Evolutionary conservation across 1,284 basidiomycete genomes (phyloP).

Genomic region (Heterobasidion annosum): DNA sequence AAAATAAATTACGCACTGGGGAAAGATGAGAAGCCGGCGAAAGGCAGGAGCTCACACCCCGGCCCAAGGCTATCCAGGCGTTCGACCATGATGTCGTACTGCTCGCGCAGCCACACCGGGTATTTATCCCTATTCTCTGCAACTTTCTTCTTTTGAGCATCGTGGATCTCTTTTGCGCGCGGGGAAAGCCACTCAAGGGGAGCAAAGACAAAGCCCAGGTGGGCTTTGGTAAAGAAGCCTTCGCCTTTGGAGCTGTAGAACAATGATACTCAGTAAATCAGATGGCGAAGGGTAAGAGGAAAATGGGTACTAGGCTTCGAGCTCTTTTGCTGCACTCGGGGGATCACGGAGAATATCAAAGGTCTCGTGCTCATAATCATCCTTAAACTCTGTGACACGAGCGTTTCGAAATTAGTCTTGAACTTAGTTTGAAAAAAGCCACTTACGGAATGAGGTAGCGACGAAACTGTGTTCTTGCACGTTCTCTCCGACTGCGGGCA

Average conservation of each 20-base stretch:
- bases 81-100: slow-evolving; percentile 25
- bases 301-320: background rate
- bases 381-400: background rate
- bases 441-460: background rate
- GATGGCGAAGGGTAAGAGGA: no score
- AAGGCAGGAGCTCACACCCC: slow-evolving; percentile 20
- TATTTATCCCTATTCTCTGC: slow-evolving; percentile 14
- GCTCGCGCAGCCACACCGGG: slow-evolving; percentile 21
- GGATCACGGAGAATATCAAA: background rate
- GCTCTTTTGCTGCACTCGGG: background rate
- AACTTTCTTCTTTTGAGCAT: slow-evolving; percentile 18
- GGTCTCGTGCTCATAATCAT: background rate
- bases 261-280: background rate
- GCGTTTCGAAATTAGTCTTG: no score
- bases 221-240: slow-evolving; percentile 19
- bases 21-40: slow-evolving; percentile 15
- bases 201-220: slow-evolving; percentile 18
- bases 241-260: slow-evolving; percentile 14
- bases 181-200: slow-evolving; percentile 15
- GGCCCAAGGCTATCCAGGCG: slow-evolving; percentile 17
- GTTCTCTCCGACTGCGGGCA: background rate
- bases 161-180: slow-evolving; percentile 16
- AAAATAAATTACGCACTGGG: slow-evolving; percentile 15
- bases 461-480: background rate
- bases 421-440: background rate